Conservation (phyloP, 805 yeast species). For the Kluyveromyces lactis region DNA sequence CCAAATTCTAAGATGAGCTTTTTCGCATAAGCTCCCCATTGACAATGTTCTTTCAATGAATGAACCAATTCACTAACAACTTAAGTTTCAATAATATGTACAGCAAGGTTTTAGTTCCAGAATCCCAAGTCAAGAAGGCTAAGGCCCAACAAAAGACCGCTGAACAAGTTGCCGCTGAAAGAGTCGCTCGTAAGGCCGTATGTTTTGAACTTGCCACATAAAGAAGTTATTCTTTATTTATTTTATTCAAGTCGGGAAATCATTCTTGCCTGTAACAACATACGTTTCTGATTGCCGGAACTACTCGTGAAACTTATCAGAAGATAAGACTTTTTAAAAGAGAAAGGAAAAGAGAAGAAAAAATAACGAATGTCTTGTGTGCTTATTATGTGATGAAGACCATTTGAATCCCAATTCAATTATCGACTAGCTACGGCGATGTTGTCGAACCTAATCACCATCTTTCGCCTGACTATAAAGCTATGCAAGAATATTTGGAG, state of each 20-base stretch:
- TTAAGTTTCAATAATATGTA: slow-evolving; percentile 4
- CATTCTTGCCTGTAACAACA: background rate
- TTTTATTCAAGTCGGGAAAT: too few species aligned
- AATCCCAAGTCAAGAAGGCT: slow-evolving; percentile 76
- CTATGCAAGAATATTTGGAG: slow-evolving; percentile 13
- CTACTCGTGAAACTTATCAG: slow-evolving; percentile 9
- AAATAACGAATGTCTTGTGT: too few species aligned
- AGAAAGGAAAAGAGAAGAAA: too few species aligned
- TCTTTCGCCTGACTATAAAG: slow-evolving; percentile 53
- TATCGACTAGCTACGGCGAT: slow-evolving; percentile 63
- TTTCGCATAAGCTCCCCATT: too few species aligned
- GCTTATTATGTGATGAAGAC: slow-evolving; percentile 38
- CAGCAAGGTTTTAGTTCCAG: slow-evolving; percentile 54
- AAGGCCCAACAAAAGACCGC: slow-evolving; percentile 71
- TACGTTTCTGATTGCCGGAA: background rate
- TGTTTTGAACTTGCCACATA: slow-evolving; percentile 31
- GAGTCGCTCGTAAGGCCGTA: slow-evolving; percentile 72
- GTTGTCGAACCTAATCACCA: slow-evolving; percentile 63
- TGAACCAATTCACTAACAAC: too few species aligned
- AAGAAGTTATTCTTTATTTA: too few species aligned
- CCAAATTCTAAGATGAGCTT: too few species aligned
- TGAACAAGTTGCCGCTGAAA: slow-evolving; percentile 73
- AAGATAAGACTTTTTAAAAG: too few species aligned
- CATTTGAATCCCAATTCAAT: slow-evolving; percentile 35
- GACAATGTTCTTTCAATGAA: too few species aligned